Percentiles rank a stretch among this genome's conserved stretches.
These are phyloP conservation scores for Tylopilus felleus DNA, from an alignment of 768 basidiomycete genomes.

Conservation along the genomic window DNA sequence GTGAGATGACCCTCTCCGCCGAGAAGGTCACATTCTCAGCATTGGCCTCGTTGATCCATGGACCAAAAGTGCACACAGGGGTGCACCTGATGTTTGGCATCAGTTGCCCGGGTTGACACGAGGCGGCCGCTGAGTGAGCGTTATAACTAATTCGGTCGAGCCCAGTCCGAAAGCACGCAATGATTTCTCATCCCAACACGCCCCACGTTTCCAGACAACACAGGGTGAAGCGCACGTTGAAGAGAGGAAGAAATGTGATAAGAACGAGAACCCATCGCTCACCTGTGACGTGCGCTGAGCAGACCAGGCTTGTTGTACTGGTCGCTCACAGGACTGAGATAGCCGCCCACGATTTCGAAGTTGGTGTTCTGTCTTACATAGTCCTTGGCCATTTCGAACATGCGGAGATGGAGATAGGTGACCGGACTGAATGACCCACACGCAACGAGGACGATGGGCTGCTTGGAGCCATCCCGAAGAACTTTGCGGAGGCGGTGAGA, in stretches of 20 bases:
- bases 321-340: constrained; percentile 95
- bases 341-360: constrained; percentile 93
- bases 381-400: constrained; percentile 99
- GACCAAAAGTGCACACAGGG: neutral
- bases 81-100: neutral
- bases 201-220: neutral
- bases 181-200: constrained; percentile 2
- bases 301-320: constrained; percentile 96
- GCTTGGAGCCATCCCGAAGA: constrained; percentile 62
- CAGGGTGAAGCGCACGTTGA: neutral
- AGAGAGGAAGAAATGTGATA: neutral
- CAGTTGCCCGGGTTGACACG: constrained; percentile 9
- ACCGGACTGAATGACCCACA: constrained; percentile 98
- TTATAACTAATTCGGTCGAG: constrained; percentile 7
- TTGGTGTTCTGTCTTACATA: constrained; percentile 88
- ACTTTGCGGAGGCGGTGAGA: constrained; percentile 57
- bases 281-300: constrained; percentile 86
- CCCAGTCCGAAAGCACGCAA: neutral
- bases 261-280: constrained; percentile 32
- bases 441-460: constrained; percentile 91
- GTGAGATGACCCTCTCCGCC: constrained; percentile 12
- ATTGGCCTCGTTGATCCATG: neutral
- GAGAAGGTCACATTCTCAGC: constrained; percentile 2
- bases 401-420: constrained; percentile 95
- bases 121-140: constrained; percentile 17